Base-by-base conservation (phyloP, 139 green algal species). In the Pedinophyceae sp. region DNA sequence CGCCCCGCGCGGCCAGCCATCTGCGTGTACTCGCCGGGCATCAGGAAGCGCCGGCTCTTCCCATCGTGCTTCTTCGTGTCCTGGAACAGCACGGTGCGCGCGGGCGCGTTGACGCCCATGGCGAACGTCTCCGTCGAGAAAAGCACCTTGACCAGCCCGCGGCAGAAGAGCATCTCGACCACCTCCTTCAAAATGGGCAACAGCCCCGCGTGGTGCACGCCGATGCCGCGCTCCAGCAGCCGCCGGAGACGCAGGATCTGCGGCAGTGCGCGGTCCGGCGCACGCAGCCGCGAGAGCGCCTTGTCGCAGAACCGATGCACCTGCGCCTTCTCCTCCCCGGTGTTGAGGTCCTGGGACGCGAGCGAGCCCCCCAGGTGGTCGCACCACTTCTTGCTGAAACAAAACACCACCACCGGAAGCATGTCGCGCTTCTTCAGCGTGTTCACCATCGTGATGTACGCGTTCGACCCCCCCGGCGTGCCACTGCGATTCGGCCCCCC, bases 131-230 rank as follows among this genome's bases (percentile, higher is more conserved):
- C 89, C 10, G 50, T 23, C 5, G 6, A 57, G 29, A 45, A 7
- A 17, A 27, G 30, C 10, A 83, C 76, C 71, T 87, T 88, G 59
- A 95, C 76, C 26, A 95, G 73, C 6, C 89, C 88, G 39, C 80
- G 70, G 72, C 89, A 97, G 73, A 97, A 96, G 22, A 97, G 80
- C 87, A 97, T 94, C 73, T 97, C 89, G 54, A 97, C 89, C 22
- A 90, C 76, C 65, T 97, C 89, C 66, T 95, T 97, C 53, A 97
- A 74, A 60, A 97, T 95, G 53, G 89, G 89, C 62, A 97, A 75
- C 68, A 97, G 69, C 60, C 69, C 85, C 25, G 89, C 88, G 58
- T 97, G 89, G 74, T 97, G 89, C 38, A 95, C 81, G 0, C 79
- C 89, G 17, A 97, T 60, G 22, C 89, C 89, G 0, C 85, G 68